These are phyloP conservation scores for Lobosporangium transversale DNA, from an alignment of 192 early-diverging fungal genomes.

Conservation along the genomic window DNA sequence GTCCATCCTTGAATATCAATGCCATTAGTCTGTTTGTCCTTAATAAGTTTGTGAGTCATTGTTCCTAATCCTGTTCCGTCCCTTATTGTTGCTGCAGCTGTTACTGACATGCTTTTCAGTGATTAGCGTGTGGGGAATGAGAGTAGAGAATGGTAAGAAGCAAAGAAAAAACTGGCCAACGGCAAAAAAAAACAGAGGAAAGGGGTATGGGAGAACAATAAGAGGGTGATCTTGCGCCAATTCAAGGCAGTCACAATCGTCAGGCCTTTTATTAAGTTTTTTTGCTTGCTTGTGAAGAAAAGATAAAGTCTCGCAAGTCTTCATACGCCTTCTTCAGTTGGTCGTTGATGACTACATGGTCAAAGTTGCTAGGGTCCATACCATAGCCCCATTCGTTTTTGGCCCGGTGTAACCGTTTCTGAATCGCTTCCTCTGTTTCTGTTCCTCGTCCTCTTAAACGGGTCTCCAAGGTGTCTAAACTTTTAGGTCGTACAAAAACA, in stretches of 20 bases:
- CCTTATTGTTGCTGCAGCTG: too few relatives aligned
- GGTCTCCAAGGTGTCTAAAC: constrained; percentile 76
- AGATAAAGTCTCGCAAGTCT: constrained; percentile 68
- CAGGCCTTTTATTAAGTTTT: too few relatives aligned
- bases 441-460: constrained; percentile 84
- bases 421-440: constrained; percentile 81
- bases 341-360: constrained; percentile 83
- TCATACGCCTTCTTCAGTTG: constrained; percentile 76
- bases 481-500: constrained; percentile 85
- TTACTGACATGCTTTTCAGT: too few relatives aligned
- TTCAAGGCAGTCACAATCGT: too few relatives aligned
- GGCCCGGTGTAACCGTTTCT: constrained; percentile 76
- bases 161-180: neutral
- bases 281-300: constrained; percentile 10
- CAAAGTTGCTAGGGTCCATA: constrained; percentile 63
- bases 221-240: too few relatives aligned
- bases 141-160: neutral
- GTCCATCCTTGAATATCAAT: constrained; percentile 62
- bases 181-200: too few relatives aligned
- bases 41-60: constrained; percentile 46
- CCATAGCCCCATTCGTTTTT: constrained; percentile 80
- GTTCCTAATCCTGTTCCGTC: too few relatives aligned
- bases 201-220: too few relatives aligned
- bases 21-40: constrained; percentile 54
- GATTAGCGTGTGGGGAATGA: neutral